Base-by-base conservation (phyloP, 2,329 filamentous ascomycete genomes). In the Metarhizium guizhouense region DNA sequence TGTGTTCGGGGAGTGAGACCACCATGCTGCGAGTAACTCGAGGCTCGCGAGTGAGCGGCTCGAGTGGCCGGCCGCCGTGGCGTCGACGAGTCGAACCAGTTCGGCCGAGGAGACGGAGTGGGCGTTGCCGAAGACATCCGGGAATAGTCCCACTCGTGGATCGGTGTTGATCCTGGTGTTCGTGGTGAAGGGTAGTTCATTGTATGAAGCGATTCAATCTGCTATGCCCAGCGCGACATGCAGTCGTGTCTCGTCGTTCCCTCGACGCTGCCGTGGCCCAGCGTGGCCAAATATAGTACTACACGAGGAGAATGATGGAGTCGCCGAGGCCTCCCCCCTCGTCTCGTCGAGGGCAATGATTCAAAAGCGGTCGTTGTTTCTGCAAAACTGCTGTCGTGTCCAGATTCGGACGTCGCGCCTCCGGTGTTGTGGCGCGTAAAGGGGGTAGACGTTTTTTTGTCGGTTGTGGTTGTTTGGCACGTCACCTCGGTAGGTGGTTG, bases 401-500 rank as follows among this genome's bases (percentile, higher is more conserved):
- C 32, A 11, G 40, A 14, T 36, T 14, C 18, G 32, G 25, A 45
- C 45, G 25, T 25, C 25, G 25, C 25, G 25, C 25, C 25, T 25
- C 25, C 4, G 25, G 25, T 34, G 32, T 34, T 34, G 32, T 34
- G 32, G 25, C 25, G 25, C 25, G 25, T 4, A 25, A 25, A 25
- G 25, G 25, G 25, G 25, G 25, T 25, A 25, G 25, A 25, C 32
- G 6, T 34, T 34, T 34, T 34, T 11, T 10, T 34, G 6, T 34
- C 7, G 32, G 32, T 34, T 34, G 6, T 34, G 6, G 6, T 34
- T 34, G 7, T 40, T 40, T 14, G 8, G 69, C 74, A 73, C 70
- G 78, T 82, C 80, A 82, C 79, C 80, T 80, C 75, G 78, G 77
- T 80, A 79, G 81, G 75, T 78, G 76, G 74, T 81, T 77, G 78